phyloP scores from a whole-genome alignment of 108 stramenopile genomes.

The Cyclotella choctawhatcheeana region DNA sequence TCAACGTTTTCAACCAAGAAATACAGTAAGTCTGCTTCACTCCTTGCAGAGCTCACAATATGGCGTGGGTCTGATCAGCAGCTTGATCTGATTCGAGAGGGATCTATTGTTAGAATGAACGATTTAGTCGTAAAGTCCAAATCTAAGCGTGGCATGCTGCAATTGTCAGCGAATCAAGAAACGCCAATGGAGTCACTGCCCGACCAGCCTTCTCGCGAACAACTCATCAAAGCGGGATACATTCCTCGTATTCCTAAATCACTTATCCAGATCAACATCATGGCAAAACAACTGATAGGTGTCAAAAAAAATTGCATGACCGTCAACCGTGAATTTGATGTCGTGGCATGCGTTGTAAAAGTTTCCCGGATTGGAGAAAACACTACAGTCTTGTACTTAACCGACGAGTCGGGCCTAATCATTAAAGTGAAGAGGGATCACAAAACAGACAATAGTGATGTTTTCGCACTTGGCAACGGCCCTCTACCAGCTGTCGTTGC shows the following conservation, averaged over 20 bases:
- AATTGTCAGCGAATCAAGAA: constrained; percentile 60
- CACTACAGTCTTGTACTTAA: constrained; percentile 42
- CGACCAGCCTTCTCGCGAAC: constrained; percentile 16
- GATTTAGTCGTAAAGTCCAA: constrained; percentile 62
- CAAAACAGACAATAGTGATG: constrained; percentile 25
- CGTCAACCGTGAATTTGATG: constrained; percentile 39
- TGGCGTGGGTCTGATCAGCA: constrained; percentile 81
- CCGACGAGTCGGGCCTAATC: constrained; percentile 56
- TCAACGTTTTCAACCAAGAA: constrained; percentile 7
- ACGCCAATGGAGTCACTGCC: constrained; percentile 49
- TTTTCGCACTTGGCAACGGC: constrained; percentile 25
- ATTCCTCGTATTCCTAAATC: constrained; percentile 42
- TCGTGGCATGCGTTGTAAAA: constrained; percentile 50
- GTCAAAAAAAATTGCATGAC: constrained; percentile 9
- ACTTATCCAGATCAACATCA: constrained; percentile 53
- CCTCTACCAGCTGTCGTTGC: constrained; percentile 39
- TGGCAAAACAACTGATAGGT: constrained; percentile 41
- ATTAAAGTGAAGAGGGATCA: constrained; percentile 38
- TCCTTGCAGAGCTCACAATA: constrained; percentile 61
- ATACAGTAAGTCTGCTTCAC: not conserved
- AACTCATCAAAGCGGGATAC: constrained; percentile 39
- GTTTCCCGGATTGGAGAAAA: constrained; percentile 12
- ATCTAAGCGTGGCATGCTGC: constrained; percentile 51
- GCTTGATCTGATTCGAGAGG: constrained; percentile 63
- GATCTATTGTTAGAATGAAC: constrained; percentile 55